Evolutionary conservation across 352 stramenopile genomes (phyloP), one percentile per base, ranked within the genome.

Genomic region (Phytophthora palmivora): DNA sequence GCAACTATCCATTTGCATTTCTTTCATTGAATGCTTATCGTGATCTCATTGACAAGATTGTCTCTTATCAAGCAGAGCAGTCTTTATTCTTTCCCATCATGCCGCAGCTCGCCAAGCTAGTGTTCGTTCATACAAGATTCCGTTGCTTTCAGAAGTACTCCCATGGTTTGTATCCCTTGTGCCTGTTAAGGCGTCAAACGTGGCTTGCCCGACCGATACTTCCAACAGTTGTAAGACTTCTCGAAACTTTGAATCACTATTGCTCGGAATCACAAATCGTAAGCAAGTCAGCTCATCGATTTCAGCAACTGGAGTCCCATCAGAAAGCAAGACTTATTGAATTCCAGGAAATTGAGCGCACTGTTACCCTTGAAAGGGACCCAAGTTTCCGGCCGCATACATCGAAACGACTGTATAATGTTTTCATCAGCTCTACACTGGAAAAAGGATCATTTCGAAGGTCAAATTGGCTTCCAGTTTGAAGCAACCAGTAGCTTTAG

Each of bases 381-480:
- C 47, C 79, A 2, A 74, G 69, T 1, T 74, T 68, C 12, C 67
- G 77, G 41, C 70, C 82, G 9, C 80, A 86, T 38, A 67, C 72
- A 24, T 85, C 81, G 3, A 92, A 92, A 48, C 74, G 84, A 16
- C 75, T 95, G 43, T 91, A 96, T 63, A 96, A 96, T 30, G 84
- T 95, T 96, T 96, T 53, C 87, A 89, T 46, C 84, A 95, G 38
- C 78, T 96, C 1, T 96, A 96, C 67, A 96, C 84, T 0, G 88
- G 88, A 84, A 94, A 61, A 96, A 96, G 54, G 88, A 96, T 32
- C 88, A 96, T 70, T 96, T 96, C 51, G 88, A 96, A 62, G 88
- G 88, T 0, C 88, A 96, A 56, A 96, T 96, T 56, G 88, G 88
- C 5, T 96, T 96, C 44, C 88, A 96, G 49, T 96, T 96, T 66